Base-by-base conservation (phyloP, 208 protist species). In the Crithidia bombi region DNA sequence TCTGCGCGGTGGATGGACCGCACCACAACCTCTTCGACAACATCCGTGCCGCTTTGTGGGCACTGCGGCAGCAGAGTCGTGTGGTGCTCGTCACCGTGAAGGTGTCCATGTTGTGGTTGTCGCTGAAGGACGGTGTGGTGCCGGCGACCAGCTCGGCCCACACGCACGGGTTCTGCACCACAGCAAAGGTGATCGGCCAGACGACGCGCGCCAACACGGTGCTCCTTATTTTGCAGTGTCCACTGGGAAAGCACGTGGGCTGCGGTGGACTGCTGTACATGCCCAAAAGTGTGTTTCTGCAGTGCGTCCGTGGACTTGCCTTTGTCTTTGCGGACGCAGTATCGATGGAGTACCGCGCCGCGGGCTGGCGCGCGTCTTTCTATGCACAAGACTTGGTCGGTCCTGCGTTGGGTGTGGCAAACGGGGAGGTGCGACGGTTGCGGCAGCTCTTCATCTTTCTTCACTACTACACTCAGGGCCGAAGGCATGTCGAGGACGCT, bases 11-110 rank as follows among this genome's bases (percentile, higher is more conserved):
- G 17, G 88, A 94, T 56, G 88, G 91, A 0, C 81, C 82, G 9
- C 78, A 90, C 61, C 58, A 62, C 41, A 87, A 91, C 67, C 15
- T 87, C 15, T 96, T 96, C 72, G 88, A 94, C 56, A 92, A 91
- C 44, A 79, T 86, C 49, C 83, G 85, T 23, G 79, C 82, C 10
- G 83, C 79, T 23, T 65, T 96, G 32, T 96, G 91, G 91, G 70
- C 80, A 1, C 89, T 96, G 65, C 79, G 87, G 3, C 64, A 66
- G 7, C 88, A 93, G 66, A 58, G 76, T 14, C 88, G 88, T 23
- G 70, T 61, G 14, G 77, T 92, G 10, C 65, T 93, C n/a, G 81
- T 89, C 21, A 73, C 68, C 4, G 75, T 96, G 56, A 83, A 86
- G 58, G 87, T 92, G 49, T 72, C 76, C 17, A 1, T 90, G 44